Evolutionary conservation across 176 grass and related monocot species (phyloP).

Genomic region (Oryza meridionalis): DNA sequence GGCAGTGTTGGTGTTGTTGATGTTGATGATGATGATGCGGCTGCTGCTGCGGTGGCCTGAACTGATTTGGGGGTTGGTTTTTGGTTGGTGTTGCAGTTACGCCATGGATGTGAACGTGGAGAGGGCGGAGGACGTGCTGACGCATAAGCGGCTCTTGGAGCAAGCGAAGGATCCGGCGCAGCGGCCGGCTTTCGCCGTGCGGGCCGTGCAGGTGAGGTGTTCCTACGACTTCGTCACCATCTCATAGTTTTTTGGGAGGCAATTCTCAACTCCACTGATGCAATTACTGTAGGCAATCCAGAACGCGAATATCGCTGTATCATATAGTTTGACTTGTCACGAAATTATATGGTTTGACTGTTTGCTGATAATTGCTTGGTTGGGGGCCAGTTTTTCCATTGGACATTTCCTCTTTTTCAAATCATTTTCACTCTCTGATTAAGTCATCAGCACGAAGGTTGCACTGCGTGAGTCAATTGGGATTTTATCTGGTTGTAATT

Average conservation of each 20-base stretch:
- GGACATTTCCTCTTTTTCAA: background rate
- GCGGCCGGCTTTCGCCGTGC: slow-evolving; percentile 59
- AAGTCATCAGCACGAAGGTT: background rate
- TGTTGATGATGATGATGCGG: background rate
- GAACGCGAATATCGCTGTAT: background rate
- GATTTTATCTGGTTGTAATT: background rate
- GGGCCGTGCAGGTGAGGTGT: slow-evolving; percentile 60
- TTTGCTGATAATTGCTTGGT: slow-evolving; percentile 22
- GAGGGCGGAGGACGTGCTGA: slow-evolving; percentile 75
- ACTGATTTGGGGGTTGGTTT: slow-evolving; percentile 11
- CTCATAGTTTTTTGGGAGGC: background rate
- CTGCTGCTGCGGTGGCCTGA: background rate
- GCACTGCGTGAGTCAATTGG: background rate
- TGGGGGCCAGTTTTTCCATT: slow-evolving; percentile 7
- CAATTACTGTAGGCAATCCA: slow-evolving; percentile 12
- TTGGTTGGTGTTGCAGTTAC: slow-evolving; percentile 36
- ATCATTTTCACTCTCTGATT: background rate
- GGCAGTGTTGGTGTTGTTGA: background rate
- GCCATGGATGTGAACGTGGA: slow-evolving; percentile 76
- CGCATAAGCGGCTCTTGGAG: slow-evolving; percentile 59
- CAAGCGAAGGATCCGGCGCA: slow-evolving; percentile 56
- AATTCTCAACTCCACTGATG: background rate
- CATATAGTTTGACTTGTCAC: slow-evolving; percentile 7
- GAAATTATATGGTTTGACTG: slow-evolving; percentile 14
- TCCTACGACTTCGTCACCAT: background rate